Evolutionary conservation across 768 basidiomycete species (phyloP).

Genomic region (Agaricus blazei): DNA sequence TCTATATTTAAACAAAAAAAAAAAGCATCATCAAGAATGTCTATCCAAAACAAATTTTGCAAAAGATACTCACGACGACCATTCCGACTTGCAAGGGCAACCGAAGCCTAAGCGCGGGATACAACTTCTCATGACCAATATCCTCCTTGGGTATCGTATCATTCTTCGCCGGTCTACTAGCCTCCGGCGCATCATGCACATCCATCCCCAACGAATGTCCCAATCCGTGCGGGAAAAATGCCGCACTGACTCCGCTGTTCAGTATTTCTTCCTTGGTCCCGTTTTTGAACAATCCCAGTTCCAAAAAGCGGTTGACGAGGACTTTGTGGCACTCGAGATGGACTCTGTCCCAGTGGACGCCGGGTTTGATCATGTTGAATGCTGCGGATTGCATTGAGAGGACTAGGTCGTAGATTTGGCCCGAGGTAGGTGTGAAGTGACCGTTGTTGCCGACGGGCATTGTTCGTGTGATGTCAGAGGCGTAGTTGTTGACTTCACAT

Average conservation of each 20-base stretch:
- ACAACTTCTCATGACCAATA: constrained; percentile 59
- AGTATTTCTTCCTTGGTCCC: constrained; percentile 63
- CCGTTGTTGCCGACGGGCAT: constrained; percentile 95
- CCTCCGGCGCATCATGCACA: constrained; percentile 86
- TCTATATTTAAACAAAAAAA: constrained; percentile 35
- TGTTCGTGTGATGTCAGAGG: constrained; percentile 64
- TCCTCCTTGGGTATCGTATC: constrained; percentile 37
- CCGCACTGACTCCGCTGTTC: constrained; percentile 67
- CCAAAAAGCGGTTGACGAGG: constrained; percentile 77
- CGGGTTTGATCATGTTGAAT: constrained; percentile 54
- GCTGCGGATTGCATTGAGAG: constrained; percentile 78
- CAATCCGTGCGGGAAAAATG: constrained; percentile 93
- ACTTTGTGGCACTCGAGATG: constrained; percentile 81
- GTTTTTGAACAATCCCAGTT: constrained; percentile 78
- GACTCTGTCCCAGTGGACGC: constrained; percentile 86
- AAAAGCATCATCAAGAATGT: background rate
- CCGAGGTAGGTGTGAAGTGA: constrained; percentile 76
- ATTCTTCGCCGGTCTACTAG: constrained; percentile 67
- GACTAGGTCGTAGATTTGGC: constrained; percentile 82
- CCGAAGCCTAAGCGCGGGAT: constrained; percentile 75
- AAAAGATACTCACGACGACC: constrained; percentile 70
- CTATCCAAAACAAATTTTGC: background rate
- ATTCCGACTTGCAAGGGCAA: constrained; percentile 70
- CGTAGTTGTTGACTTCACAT: constrained; percentile 69
- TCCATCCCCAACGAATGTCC: constrained; percentile 92